phyloP scores from a whole-genome alignment of 176 grass and related monocot genomes.

The Bolboschoenus planiculmis region DNA sequence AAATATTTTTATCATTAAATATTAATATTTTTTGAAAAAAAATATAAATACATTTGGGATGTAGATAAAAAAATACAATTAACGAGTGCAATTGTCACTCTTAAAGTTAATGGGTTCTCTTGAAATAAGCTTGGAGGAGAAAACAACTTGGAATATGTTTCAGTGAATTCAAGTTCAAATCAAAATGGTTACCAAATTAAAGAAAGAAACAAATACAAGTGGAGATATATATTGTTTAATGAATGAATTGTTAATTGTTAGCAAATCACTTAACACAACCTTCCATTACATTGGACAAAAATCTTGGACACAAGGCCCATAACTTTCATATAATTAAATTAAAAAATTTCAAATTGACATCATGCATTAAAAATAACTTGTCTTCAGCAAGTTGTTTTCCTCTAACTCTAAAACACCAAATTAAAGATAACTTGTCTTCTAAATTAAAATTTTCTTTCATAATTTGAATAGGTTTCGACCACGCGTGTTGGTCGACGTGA shows the following conservation, averaged over 20 bases:
- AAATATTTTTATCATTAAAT: too few relatives aligned
- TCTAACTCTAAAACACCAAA: not conserved
- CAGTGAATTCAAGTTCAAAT: slow-evolving; percentile 4
- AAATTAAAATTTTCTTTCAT: not conserved
- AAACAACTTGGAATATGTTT: not conserved
- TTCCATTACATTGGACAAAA: not conserved
- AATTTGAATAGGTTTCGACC: slow-evolving; percentile 64
- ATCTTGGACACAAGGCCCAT: not conserved
- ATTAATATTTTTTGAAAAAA: too few relatives aligned
- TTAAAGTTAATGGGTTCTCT: not conserved
- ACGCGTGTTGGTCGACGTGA: slow-evolving; percentile 71
- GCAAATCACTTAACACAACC: not conserved
- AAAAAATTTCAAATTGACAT: not conserved
- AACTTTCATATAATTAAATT: not conserved
- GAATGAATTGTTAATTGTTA: not conserved
- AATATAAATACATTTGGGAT: too few relatives aligned
- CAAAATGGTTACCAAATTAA: not conserved
- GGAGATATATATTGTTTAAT: not conserved
- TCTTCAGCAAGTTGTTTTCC: not conserved
- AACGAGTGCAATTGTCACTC: too few relatives aligned
- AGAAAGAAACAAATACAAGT: not conserved
- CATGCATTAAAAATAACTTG: not conserved
- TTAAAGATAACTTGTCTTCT: not conserved
- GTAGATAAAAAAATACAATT: not conserved
- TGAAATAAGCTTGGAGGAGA: not conserved